These are phyloP conservation scores for Ploettnerulaceae sp. DNA, from an alignment of 2,329 filamentous ascomycete genomes.

Conservation along the genomic window DNA sequence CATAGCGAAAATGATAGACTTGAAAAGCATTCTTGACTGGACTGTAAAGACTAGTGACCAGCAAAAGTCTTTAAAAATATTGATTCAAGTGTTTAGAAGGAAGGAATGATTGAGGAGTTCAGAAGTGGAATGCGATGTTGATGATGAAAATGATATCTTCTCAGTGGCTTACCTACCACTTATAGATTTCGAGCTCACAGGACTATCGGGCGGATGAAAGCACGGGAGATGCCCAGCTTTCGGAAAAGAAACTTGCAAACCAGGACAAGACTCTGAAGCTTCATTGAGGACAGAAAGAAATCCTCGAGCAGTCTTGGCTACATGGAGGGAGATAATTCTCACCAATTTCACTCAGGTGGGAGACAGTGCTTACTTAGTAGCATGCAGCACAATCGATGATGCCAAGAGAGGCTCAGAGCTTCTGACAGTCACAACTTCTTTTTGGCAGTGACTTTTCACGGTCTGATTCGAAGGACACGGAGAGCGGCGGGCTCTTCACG, in stretches of 20 bases:
- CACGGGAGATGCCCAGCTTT: conserved; percentile 16
- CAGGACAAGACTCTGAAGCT: neutral
- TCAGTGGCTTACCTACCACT: neutral
- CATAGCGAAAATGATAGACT: conserved; percentile 45
- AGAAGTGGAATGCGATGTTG: conserved; percentile 9
- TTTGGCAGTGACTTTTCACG: neutral
- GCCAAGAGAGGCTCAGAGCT: conserved; percentile 6
- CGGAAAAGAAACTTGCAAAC: conserved; percentile 9
- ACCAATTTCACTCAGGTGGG: neutral
- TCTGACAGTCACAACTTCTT: neutral
- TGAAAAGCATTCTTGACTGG: conserved; percentile 37
- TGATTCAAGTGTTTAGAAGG: conserved; percentile 5
- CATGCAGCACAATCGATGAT: neutral
- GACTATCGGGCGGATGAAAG: neutral
- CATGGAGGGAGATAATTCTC: neutral
- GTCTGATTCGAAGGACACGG: no score
- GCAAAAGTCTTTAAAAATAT: conserved; percentile 14
- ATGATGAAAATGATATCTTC: conserved; percentile 1
- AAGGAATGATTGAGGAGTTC: conserved; percentile 7
- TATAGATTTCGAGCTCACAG: conserved; percentile 2
- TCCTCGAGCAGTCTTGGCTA: neutral
- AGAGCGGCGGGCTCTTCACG: neutral
- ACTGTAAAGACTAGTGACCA: conserved; percentile 13
- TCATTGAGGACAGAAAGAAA: neutral
- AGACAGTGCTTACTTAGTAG: neutral